Evolutionary conservation across 257 asterid species (phyloP).

Genomic region (Osmanthus fragrans): DNA sequence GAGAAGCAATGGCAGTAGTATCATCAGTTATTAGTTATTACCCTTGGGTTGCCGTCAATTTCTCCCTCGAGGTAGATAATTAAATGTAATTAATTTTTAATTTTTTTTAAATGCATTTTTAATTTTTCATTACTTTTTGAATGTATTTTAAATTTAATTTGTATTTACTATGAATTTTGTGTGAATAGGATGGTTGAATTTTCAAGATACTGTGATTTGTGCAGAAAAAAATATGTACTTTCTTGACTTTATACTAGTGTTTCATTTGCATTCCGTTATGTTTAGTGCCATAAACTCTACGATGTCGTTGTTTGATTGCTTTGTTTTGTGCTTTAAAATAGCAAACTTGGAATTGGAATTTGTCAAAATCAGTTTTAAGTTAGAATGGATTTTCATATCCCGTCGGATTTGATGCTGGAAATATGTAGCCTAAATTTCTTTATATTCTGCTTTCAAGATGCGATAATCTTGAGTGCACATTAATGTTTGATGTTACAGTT

Average conservation of each 20-base stretch:
- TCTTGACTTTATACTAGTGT: neutral
- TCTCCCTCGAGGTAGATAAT: constrained; percentile 80
- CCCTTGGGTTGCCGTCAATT: constrained; percentile 93
- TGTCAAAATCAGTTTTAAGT: neutral
- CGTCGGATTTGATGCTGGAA: neutral
- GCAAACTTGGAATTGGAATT: constrained; percentile 1
- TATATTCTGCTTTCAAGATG: neutral
- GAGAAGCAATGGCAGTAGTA: constrained; percentile 99
- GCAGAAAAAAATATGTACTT: neutral
- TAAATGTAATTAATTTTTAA: neutral
- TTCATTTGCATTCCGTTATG: neutral
- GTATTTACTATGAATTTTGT: neutral
- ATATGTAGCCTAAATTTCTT: neutral
- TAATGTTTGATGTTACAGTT: neutral
- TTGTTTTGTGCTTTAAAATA: constrained; percentile 5
- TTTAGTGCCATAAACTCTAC: neutral
- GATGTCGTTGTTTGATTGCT: neutral
- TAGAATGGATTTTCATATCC: neutral
- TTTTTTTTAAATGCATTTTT: no score
- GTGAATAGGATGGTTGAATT: neutral
- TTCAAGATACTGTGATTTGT: constrained; percentile 17
- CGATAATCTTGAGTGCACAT: constrained; percentile 8
- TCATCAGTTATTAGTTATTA: constrained; percentile 82
- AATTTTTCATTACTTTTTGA: no score
- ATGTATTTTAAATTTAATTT: neutral